A percentile compares a stretch with the other conserved stretches of the same genome.
phyloP scores from a whole-genome alignment of 2,329 filamentous ascomycete species.

The Trematosphaeria pertusa region DNA sequence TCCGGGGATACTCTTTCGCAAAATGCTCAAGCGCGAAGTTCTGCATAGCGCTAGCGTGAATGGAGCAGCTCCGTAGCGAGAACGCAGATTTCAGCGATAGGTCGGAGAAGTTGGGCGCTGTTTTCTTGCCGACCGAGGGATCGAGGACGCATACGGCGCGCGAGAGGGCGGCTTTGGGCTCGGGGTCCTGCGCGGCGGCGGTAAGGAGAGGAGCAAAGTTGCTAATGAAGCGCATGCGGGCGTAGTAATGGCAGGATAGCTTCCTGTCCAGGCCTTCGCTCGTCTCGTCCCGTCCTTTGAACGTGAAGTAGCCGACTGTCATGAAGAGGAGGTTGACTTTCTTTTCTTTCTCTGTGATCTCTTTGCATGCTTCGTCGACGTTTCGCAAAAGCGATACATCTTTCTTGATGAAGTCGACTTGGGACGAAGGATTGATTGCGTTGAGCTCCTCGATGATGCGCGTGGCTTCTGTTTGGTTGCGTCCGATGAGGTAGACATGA shows the following conservation, averaged over 20 bases:
- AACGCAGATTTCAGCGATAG: slow-evolving; percentile 35
- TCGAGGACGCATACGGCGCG: slow-evolving; percentile 42
- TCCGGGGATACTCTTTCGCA: slow-evolving; percentile 24
- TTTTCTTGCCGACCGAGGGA: slow-evolving; percentile 23
- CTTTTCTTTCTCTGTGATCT: slow-evolving; percentile 59
- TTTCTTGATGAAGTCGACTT: slow-evolving; percentile 50
- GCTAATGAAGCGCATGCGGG: slow-evolving; percentile 48
- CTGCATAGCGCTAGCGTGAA: slow-evolving; percentile 34
- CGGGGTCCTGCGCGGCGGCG: slow-evolving; percentile 18
- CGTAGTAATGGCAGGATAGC: slow-evolving; percentile 44
- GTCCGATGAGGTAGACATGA: slow-evolving; percentile 53
- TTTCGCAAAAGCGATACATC: slow-evolving; percentile 51
- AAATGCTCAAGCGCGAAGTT: slow-evolving; percentile 36
- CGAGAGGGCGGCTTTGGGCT: slow-evolving; percentile 25
- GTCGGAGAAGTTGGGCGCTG: slow-evolving; percentile 29
- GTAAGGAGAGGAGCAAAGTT: slow-evolving; percentile 47
- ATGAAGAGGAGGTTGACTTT: slow-evolving; percentile 64
- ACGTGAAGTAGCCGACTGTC: slow-evolving; percentile 57
- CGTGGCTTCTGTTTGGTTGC: slow-evolving; percentile 47
- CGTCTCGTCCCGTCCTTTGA: slow-evolving; percentile 48
- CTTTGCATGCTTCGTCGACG: slow-evolving; percentile 53
- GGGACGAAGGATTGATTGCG: slow-evolving; percentile 46
- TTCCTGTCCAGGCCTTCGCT: slow-evolving; percentile 46
- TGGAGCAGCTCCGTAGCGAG: slow-evolving; percentile 29
- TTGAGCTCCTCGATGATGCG: slow-evolving; percentile 47